phyloP scores from a whole-genome alignment of 164 flowering plant genomes.

The Piper betle region DNA sequence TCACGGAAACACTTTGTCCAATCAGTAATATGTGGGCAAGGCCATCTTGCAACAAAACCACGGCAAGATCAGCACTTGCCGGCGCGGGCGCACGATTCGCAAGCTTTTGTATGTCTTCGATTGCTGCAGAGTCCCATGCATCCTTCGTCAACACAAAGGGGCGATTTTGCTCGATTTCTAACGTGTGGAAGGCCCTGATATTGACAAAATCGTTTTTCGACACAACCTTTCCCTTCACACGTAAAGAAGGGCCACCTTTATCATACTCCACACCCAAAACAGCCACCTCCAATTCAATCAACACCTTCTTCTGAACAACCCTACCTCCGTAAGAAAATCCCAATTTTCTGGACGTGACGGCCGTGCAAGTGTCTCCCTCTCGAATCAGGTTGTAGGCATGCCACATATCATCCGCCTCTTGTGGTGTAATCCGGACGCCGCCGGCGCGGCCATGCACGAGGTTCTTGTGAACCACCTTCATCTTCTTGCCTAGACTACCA shows the following conservation, averaged over 20 bases:
- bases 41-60: no score
- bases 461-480: slow-evolving; percentile 58
- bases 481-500: no score
- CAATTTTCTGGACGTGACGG: slow-evolving; percentile 63
- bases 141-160: slow-evolving; percentile 81
- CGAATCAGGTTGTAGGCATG: slow-evolving; percentile 56
- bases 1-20: no score
- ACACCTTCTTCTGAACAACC: slow-evolving; percentile 77
- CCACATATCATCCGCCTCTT: slow-evolving; percentile 86
- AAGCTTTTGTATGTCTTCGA: slow-evolving; percentile 56
- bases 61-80: no score
- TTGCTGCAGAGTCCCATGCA: slow-evolving; percentile 71
- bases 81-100: no score
- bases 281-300: slow-evolving; percentile 61
- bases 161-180: slow-evolving; percentile 72
- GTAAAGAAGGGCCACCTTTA: slow-evolving; percentile 61
- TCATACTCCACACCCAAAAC: slow-evolving; percentile 84
- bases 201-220: slow-evolving; percentile 68
- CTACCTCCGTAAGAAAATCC: slow-evolving; percentile 32
- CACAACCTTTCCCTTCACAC: slow-evolving; percentile 71
- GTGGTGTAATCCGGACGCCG: slow-evolving; percentile 71
- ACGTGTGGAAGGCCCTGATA: slow-evolving; percentile 78
- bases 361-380: slow-evolving; percentile 48
- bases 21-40: no score
- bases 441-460: slow-evolving; percentile 57